Conservation (phyloP, 495 filamentous ascomycete species). For the Xanthoparmelia taractica region DNA sequence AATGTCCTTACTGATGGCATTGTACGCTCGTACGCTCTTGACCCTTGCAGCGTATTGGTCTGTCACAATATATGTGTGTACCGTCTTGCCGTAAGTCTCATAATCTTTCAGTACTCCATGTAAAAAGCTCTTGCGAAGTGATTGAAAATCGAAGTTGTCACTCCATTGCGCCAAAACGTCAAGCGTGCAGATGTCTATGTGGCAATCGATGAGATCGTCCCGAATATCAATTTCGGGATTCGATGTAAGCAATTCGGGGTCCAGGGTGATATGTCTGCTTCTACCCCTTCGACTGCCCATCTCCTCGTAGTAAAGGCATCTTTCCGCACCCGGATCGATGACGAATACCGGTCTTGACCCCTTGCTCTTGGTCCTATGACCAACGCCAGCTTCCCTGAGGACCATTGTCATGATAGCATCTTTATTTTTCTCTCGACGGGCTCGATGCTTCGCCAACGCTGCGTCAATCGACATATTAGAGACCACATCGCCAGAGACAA, state of each 20-base stretch:
- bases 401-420: constrained; percentile 99
- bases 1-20: constrained; percentile 84
- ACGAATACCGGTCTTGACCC: constrained; percentile 75
- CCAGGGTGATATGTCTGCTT: constrained; percentile 55
- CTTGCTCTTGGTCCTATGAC: constrained; percentile 66
- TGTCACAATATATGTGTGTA: constrained; percentile 80
- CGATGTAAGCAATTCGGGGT: constrained; percentile 58
- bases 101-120: constrained; percentile 91
- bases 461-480: constrained; percentile 77
- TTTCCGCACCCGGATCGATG: constrained; percentile 67
- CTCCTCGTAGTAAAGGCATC: constrained; percentile 93
- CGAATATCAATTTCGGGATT: constrained; percentile 70
- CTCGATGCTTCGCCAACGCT: constrained; percentile 69
- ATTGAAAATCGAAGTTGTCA: constrained; percentile 94
- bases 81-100: constrained; percentile 91
- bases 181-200: constrained; percentile 95
- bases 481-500: constrained; percentile 91
- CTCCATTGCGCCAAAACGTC: constrained; percentile 93
- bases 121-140: constrained; percentile 79
- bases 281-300: constrained; percentile 34
- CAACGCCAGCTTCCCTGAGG: constrained; percentile 65
- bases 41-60: constrained; percentile 74
- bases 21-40: constrained; percentile 79
- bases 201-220: constrained; percentile 84
- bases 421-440: constrained; percentile 74